Conservation (phyloP, 768 basidiomycete species). For the Hydnomerulius pinastri region DNA sequence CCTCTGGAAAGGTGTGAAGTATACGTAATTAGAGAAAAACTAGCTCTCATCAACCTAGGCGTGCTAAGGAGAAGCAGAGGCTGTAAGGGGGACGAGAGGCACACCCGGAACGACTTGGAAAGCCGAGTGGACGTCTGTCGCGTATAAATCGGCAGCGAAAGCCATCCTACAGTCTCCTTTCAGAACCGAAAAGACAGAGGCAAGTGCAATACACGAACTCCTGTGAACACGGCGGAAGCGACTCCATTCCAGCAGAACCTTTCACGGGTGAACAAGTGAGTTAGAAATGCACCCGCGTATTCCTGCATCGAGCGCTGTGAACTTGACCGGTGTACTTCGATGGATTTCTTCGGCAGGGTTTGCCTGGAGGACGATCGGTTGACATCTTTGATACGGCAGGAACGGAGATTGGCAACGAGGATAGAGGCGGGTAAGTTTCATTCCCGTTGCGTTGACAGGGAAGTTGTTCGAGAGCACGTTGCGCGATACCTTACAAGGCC, state of each 20-base stretch:
- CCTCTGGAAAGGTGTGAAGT: constrained; percentile 12
- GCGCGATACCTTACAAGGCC: not conserved
- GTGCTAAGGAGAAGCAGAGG: not conserved
- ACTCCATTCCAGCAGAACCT: too few species aligned
- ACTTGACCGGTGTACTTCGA: not conserved
- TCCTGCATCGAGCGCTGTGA: not conserved
- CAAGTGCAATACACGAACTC: too few species aligned
- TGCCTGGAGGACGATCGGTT: not conserved
- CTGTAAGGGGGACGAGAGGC: constrained; percentile 2
- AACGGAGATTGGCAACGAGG: constrained; percentile 5
- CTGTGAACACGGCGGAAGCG: too few species aligned
- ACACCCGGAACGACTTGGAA: constrained; percentile 3
- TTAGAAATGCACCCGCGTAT: too few species aligned
- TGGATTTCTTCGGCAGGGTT: not conserved
- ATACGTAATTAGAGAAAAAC: not conserved
- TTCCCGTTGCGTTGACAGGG: constrained; percentile 2
- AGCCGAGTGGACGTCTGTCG: not conserved
- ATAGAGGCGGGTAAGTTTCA: not conserved
- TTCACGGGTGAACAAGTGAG: too few species aligned
- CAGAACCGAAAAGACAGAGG: too few species aligned
- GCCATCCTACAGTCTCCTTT: not conserved
- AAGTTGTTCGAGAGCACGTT: not conserved
- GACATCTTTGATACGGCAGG: constrained; percentile 1
- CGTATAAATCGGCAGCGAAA: not conserved
- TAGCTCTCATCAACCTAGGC: not conserved